Evolutionary conservation across 2,329 filamentous ascomycete species (phyloP).

Genomic region (Diaporthe ampelina): DNA sequence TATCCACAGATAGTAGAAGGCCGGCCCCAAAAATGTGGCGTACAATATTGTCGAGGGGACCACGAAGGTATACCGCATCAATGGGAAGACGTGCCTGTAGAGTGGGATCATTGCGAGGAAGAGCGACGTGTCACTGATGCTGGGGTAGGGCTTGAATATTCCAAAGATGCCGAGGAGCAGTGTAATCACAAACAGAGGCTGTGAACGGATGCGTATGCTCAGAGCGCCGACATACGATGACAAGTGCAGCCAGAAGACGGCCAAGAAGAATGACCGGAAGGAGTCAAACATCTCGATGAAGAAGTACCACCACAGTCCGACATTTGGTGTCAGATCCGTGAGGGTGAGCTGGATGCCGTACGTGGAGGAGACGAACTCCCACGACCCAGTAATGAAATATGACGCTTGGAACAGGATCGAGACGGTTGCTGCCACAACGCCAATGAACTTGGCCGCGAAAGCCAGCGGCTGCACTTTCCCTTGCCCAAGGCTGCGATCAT

Average conservation of each 20-base stretch:
- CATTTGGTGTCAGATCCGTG: slow-evolving; percentile 93
- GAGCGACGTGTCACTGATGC: slow-evolving; percentile 88
- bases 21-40: slow-evolving; percentile 88
- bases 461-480: slow-evolving; percentile 48
- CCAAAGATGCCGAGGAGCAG: slow-evolving; percentile 91
- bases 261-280: slow-evolving; percentile 96
- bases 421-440: slow-evolving; percentile 68
- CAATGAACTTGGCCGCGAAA: slow-evolving; percentile 70
- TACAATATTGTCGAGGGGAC: slow-evolving; percentile 88
- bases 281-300: slow-evolving; percentile 99
- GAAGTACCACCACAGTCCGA: slow-evolving; percentile 99
- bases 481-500: slow-evolving; percentile 67
- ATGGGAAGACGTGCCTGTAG: slow-evolving; percentile 91
- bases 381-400: slow-evolving; percentile 81
- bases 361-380: slow-evolving; percentile 89
- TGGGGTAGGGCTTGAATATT: slow-evolving; percentile 97
- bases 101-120: slow-evolving; percentile 88
- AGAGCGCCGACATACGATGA: slow-evolving; percentile 90
- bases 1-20: slow-evolving; percentile 98
- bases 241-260: slow-evolving; percentile 97
- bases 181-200: slow-evolving; percentile 88
- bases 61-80: slow-evolving; percentile 95
- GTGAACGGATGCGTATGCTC: slow-evolving; percentile 83
- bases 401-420: slow-evolving; percentile 78
- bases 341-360: slow-evolving; percentile 94